Evolutionary conservation across 371 early-diverging fungal species (phyloP).

Genomic region (Mortierella sp.): DNA sequence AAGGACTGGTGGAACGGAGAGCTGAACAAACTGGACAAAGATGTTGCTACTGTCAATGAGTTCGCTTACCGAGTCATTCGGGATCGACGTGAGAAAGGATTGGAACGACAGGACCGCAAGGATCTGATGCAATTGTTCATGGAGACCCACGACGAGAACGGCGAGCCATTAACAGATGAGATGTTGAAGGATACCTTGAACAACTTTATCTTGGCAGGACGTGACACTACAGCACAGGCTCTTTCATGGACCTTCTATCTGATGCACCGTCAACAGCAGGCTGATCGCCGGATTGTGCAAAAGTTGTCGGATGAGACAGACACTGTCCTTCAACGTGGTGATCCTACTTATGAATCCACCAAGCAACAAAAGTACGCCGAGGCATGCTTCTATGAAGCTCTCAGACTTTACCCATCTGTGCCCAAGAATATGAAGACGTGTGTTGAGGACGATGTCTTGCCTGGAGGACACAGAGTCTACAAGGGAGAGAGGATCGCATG

Average conservation of each 20-base stretch:
- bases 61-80: constrained; percentile 62
- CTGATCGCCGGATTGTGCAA: constrained; percentile 58
- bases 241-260: constrained; percentile 75
- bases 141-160: constrained; percentile 63
- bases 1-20: constrained; percentile 47
- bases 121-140: constrained; percentile 75
- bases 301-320: constrained; percentile 67
- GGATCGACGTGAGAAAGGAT: constrained; percentile 50
- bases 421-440: constrained; percentile 74
- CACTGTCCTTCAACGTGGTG: constrained; percentile 52
- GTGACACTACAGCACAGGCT: constrained; percentile 69
- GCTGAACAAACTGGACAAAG: constrained; percentile 16
- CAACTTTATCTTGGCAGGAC: constrained; percentile 65
- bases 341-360: constrained; percentile 57
- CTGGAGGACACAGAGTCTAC: constrained; percentile 71
- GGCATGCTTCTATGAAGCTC: constrained; percentile 71
- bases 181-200: constrained; percentile 72
- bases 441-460: constrained; percentile 73
- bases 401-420: constrained; percentile 80
- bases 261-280: constrained; percentile 57
- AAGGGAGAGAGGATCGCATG: constrained; percentile 66
- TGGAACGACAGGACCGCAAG: constrained; percentile 15
- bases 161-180: constrained; percentile 60
- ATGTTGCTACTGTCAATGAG: constrained; percentile 36
- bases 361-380: constrained; percentile 67